Evolutionary conservation across 1,284 basidiomycete species (phyloP).

Genomic region (Hymenochaete sp.): DNA sequence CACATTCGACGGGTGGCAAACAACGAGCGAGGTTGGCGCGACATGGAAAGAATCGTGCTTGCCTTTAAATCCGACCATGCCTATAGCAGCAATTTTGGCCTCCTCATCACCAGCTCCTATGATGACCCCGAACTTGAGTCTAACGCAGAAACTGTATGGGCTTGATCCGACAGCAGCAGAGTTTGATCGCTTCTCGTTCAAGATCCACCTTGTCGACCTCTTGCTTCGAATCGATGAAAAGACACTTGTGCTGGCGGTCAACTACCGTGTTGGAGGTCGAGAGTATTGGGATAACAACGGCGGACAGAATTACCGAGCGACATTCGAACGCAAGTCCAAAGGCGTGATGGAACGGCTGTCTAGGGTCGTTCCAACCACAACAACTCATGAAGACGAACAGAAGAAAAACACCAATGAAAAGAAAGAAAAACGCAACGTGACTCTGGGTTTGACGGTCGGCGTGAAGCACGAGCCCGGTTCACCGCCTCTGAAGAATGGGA

Average conservation of each 20-base stretch:
- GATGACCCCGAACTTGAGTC: neutral
- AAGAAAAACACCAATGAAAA: no score
- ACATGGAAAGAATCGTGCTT: constrained; percentile 55
- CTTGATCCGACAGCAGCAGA: neutral
- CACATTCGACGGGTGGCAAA: constrained; percentile 93
- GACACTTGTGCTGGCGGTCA: constrained; percentile 74
- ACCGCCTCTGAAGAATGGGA: no score
- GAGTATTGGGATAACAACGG: constrained; percentile 92
- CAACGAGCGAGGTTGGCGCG: constrained; percentile 86
- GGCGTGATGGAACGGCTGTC: no score
- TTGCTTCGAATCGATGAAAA: constrained; percentile 74
- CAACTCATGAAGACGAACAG: no score
- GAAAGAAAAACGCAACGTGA: no score
- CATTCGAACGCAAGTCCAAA: constrained; percentile 41
- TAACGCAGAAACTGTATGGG: no score
- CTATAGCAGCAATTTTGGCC: constrained; percentile 50
- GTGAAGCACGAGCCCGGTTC: no score
- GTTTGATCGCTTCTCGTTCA: constrained; percentile 46
- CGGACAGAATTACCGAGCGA: constrained; percentile 72
- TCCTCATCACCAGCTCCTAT: constrained; percentile 5
- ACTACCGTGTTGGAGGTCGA: constrained; percentile 64
- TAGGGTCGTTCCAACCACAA: no score
- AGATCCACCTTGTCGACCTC: constrained; percentile 57
- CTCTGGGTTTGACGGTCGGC: no score
- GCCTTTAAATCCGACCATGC: constrained; percentile 24